Evolutionary conservation across 2,329 filamentous ascomycete genomes (phyloP).

Genomic region (Sphaerulina musiva): DNA sequence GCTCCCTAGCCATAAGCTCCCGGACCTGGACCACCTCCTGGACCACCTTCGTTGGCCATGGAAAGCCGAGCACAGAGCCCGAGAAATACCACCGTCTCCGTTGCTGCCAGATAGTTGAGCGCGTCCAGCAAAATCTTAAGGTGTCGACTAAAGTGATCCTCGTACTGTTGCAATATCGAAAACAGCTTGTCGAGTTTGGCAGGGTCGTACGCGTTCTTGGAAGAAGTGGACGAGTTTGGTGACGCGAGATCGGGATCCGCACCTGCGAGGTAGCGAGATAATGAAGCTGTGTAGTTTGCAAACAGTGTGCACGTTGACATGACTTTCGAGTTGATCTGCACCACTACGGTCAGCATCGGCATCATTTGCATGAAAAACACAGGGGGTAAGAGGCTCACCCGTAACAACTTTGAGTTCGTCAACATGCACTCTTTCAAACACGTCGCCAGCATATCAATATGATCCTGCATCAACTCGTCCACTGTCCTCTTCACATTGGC

Average conservation of each 20-base stretch:
- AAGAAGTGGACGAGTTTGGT: conserved; percentile 30
- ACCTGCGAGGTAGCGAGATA: conserved; percentile 76
- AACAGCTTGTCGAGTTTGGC: conserved; percentile 66
- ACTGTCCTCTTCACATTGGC: conserved; percentile 61
- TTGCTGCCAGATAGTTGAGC: conserved; percentile 93
- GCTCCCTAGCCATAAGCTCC: conserved; percentile 18
- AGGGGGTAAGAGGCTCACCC: conserved; percentile 51
- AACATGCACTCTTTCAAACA: conserved; percentile 99
- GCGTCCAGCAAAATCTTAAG: conserved; percentile 90
- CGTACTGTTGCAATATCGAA: conserved; percentile 84
- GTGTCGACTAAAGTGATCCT: conserved; percentile 86
- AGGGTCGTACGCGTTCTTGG: conserved; percentile 42
- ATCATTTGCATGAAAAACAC: not conserved
- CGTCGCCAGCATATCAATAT: conserved; percentile 95
- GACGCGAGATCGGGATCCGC: conserved; percentile 71
- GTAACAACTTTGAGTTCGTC: conserved; percentile 88
- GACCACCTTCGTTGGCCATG: conserved; percentile 65
- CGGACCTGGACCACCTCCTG: conserved; percentile 22
- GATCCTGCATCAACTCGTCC: conserved; percentile 97
- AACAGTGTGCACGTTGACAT: conserved; percentile 96
- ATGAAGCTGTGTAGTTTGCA: conserved; percentile 78
- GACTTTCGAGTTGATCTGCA: conserved; percentile 89
- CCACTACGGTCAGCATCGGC: conserved; percentile 8
- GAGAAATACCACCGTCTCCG: conserved; percentile 88
- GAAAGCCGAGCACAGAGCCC: conserved; percentile 78